phyloP scores from a whole-genome alignment of 1,284 basidiomycete species.

The Ganoderma sinense region DNA sequence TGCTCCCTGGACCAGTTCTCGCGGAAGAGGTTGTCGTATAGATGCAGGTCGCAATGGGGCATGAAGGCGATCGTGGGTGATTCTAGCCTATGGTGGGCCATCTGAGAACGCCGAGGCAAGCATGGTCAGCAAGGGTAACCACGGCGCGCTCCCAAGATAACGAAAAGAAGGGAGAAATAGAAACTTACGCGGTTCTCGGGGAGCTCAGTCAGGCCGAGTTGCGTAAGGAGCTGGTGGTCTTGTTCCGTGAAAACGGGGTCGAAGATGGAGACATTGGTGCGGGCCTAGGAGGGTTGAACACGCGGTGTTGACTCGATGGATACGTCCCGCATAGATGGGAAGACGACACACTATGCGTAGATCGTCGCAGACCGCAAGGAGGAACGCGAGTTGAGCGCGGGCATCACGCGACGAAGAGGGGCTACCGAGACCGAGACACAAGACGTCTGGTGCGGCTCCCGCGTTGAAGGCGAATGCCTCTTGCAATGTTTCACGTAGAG shows the following conservation, averaged over 20 bases:
- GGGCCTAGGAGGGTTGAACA: slow-evolving; percentile 49
- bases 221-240: slow-evolving; percentile 59
- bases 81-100: slow-evolving; percentile 40
- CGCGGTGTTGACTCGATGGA: slow-evolving; percentile 30
- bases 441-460: slow-evolving; percentile 27
- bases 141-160: not conserved
- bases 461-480: slow-evolving; percentile 20
- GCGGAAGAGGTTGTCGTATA: slow-evolving; percentile 71
- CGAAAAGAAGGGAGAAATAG: slow-evolving; percentile 8
- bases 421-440: slow-evolving; percentile 79
- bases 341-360: slow-evolving; percentile 62
- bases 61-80: slow-evolving; percentile 71
- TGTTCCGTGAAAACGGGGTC: slow-evolving; percentile 75
- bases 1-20: slow-evolving; percentile 61
- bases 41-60: slow-evolving; percentile 77
- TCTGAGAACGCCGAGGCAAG: slow-evolving; percentile 31
- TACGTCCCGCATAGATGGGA: slow-evolving; percentile 30
- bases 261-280: slow-evolving; percentile 58
- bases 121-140: slow-evolving; percentile 14
- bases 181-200: slow-evolving; percentile 60
- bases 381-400: slow-evolving; percentile 71
- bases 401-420: slow-evolving; percentile 66
- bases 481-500: slow-evolving; percentile 43
- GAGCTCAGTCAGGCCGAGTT: slow-evolving; percentile 56
- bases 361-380: slow-evolving; percentile 59